phyloP scores from a whole-genome alignment of 1,139 yeast genomes.

The Suhomyces anneliseae region DNA sequence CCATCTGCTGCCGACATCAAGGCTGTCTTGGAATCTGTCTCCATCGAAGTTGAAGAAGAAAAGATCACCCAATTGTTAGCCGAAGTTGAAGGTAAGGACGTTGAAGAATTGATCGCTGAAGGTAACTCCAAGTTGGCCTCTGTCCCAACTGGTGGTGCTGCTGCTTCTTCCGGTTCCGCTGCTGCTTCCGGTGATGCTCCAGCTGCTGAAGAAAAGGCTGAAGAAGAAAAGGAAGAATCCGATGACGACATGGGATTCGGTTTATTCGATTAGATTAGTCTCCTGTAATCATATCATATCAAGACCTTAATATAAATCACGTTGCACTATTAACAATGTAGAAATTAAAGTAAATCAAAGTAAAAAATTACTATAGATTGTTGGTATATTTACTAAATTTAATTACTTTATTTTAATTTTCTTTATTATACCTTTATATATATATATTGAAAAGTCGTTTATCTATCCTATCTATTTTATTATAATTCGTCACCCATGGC shows the following conservation, averaged over 20 bases:
- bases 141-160: conserved; percentile 97
- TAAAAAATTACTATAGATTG: too few relatives aligned
- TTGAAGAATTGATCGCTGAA: conserved; percentile 90
- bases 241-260: conserved; percentile 54
- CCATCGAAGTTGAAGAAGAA: conserved; percentile 92
- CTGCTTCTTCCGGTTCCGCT: conserved; percentile 69
- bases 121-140: conserved; percentile 95
- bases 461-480: neutral
- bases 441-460: neutral
- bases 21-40: conserved; percentile 86
- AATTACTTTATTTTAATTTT: too few relatives aligned
- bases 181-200: conserved; percentile 69
- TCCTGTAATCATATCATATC: conserved; percentile 7
- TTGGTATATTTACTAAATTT: neutral
- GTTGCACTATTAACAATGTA: conserved; percentile 1
- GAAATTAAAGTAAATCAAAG: neutral
- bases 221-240: conserved; percentile 57
- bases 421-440: neutral
- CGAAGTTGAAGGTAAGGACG: conserved; percentile 92
- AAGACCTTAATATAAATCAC: conserved; percentile 12
- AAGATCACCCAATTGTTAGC: conserved; percentile 81
- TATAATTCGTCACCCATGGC: conserved; percentile 56
- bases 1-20: conserved; percentile 95
- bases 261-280: conserved; percentile 45
- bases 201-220: conserved; percentile 71